Conservation (phyloP, 306 rosid genomes). For the Malus orientalis region DNA sequence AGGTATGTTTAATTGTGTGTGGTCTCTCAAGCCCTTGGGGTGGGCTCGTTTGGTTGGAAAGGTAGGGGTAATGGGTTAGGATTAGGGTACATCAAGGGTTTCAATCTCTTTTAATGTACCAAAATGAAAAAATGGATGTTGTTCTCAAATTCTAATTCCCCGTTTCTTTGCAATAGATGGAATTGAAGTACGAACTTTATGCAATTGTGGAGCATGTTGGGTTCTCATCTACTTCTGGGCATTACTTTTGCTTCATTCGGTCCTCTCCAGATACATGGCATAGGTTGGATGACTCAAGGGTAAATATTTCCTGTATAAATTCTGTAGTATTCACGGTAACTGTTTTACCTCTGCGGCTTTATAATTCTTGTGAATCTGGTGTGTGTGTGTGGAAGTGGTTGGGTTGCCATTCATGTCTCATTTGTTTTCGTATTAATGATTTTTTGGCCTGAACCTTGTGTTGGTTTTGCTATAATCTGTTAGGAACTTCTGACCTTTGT, state of each 20-base stretch:
- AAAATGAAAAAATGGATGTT: not conserved
- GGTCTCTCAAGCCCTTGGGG: slow-evolving; percentile 6
- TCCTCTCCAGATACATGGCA: slow-evolving; percentile 75
- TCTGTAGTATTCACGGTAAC: not conserved
- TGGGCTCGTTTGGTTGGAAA: not conserved
- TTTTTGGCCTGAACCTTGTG: not conserved
- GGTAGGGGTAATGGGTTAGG: not conserved
- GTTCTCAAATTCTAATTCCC: slow-evolving; percentile 6
- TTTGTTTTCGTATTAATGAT: not conserved
- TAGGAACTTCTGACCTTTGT: not conserved
- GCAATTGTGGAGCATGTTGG: slow-evolving; percentile 81
- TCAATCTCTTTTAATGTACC: not conserved
- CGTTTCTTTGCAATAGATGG: slow-evolving; percentile 33
- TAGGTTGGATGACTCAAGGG: slow-evolving; percentile 74
- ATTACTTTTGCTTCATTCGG: slow-evolving; percentile 77
- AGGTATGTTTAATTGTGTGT: not conserved
- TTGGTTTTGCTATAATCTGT: too few relatives aligned
- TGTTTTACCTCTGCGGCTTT: not conserved
- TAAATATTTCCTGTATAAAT: slow-evolving; percentile 11
- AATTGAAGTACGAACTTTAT: slow-evolving; percentile 64
- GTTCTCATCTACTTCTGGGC: slow-evolving; percentile 59
- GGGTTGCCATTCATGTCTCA: not conserved
- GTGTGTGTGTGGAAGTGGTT: not conserved
- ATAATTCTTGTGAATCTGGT: not conserved
- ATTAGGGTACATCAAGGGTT: not conserved